Percentiles rank a stretch among this genome's conserved stretches.
Conservation (phyloP, 2,329 filamentous ascomycete genomes). For the Diplodia seriata region DNA sequence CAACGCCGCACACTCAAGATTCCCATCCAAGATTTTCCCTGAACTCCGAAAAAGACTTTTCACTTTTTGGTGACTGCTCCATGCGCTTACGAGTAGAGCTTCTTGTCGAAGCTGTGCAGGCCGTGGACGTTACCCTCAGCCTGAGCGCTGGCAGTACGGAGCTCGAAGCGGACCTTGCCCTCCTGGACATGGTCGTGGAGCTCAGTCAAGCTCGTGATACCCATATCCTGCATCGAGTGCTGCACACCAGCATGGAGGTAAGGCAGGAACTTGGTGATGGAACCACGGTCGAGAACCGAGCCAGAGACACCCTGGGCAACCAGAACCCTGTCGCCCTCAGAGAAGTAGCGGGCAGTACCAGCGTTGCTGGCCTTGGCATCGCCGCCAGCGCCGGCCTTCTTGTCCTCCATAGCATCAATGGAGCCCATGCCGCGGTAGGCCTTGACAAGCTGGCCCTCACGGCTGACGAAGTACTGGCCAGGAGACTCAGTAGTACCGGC, state of each 20-base stretch:
- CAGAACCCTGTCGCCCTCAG: conserved; percentile 90
- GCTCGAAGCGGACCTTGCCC: conserved; percentile 86
- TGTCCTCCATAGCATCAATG: conserved; percentile 99
- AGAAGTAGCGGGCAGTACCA: conserved; percentile 97
- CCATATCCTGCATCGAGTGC: conserved; percentile 96
- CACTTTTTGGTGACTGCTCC: conserved; percentile 15
- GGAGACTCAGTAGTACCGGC: conserved; percentile 98
- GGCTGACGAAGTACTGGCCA: conserved; percentile 93
- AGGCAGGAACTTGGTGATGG: conserved; percentile 92
- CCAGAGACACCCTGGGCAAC: conserved; percentile 97
- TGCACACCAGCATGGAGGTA: conserved; percentile 95
- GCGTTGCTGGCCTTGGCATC: conserved; percentile 80
- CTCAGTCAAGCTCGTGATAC: conserved; percentile 77
- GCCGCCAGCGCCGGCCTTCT: conserved; percentile 81
- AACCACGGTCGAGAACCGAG: conserved; percentile 79
- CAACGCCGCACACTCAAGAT: conserved; percentile 22
- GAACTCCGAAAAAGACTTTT: conserved; percentile 32
- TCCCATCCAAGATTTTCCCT: conserved; percentile 23
- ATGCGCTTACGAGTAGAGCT: conserved; percentile 80
- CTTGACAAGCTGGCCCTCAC: conserved; percentile 97
- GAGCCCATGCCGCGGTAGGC: conserved; percentile 98
- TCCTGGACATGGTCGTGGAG: conserved; percentile 77
- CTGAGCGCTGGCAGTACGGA: conserved; percentile 92
- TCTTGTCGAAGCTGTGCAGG: conserved; percentile 99
- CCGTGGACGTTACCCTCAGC: conserved; percentile 94